Base-by-base conservation (phyloP, 352 stramenopile species). In the Peronospora destructor region DNA sequence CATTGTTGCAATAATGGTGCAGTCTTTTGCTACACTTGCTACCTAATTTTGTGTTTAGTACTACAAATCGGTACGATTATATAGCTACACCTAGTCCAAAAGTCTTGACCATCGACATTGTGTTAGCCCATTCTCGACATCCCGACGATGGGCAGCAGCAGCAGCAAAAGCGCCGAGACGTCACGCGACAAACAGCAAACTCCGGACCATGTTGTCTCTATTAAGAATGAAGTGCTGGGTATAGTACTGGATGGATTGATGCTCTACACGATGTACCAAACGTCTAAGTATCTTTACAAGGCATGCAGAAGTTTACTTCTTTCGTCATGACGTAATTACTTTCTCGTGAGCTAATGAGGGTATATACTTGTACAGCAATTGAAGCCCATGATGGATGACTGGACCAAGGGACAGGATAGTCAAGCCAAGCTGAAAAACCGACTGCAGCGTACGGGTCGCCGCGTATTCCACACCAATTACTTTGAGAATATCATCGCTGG, bases 401-500 rank as follows among this genome's bases (percentile, higher is more conserved):
- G 84, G 53, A 66, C 53, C 11, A 63, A 83, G 43, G 77, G 71
- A 21, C 66, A 80, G 14, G 66, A 68, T 57, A 82, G 68, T 28
- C 68, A 84, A 46, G 68, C 73, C 49, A 88, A 87, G 49, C 64
- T 94, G 38, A 67, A 92, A 51, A 72, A 84, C 13, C 79, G 81
- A 0, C 65, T 94, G 34, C 58, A 71, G 40, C 73, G 76, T 33
- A 80, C 84, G 0, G 64, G 73, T 1, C 81, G 84, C 1, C 66
- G 76, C 0, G 65, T 78, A 17, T 87, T 94, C 61, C 71, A 67
- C 49, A 92, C 79, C 38, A 92, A 77, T 41, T 76, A 91, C 67
- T 95, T 92, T 53, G 87, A 96, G 52, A 77, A 91, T 37, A 73
- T 94, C 43, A 97, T 98, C 57, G 91, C 91, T 2, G 80, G 91